These are phyloP conservation scores for Pythium plurisporium DNA, from an alignment of 352 stramenopile genomes.

Conservation along the genomic window DNA sequence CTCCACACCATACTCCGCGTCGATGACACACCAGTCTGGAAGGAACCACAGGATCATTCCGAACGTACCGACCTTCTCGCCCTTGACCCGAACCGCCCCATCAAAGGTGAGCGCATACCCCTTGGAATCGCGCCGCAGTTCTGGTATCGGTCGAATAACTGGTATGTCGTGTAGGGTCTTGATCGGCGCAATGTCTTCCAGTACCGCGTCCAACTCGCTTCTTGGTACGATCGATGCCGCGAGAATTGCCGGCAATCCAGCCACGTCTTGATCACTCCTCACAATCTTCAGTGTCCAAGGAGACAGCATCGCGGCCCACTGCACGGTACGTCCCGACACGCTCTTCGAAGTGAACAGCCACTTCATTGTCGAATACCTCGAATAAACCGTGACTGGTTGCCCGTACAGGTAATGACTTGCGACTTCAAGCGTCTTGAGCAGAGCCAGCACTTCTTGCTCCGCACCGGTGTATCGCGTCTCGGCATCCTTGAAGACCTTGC, in stretches of 20 bases:
- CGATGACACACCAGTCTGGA: not conserved
- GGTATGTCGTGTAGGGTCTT: conserved; percentile 3
- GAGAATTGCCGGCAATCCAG: not conserved
- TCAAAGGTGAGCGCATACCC: conserved; percentile 8
- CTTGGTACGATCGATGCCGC: conserved; percentile 2
- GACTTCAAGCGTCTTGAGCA: conserved; percentile 5
- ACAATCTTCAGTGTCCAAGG: conserved; percentile 16
- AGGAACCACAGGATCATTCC: not conserved
- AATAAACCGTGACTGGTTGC: conserved; percentile 9
- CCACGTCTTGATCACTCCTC: not conserved
- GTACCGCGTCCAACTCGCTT: not conserved
- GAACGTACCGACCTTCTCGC: not conserved
- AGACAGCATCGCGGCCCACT: conserved; percentile 15
- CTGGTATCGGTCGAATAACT: conserved; percentile 5
- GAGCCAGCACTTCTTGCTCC: conserved; percentile 13
- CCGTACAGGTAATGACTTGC: conserved; percentile 3
- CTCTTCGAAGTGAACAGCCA: conserved; percentile 19
- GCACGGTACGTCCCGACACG: conserved; percentile 1
- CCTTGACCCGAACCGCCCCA: not conserved
- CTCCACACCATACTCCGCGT: not conserved
- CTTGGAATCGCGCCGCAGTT: not conserved
- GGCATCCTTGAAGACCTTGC: conserved; percentile 17
- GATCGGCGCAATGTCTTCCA: conserved; percentile 9
- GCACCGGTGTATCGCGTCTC: conserved; percentile 6
- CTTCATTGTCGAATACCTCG: conserved; percentile 17